These are phyloP conservation scores for Populus hybrid DNA, from an alignment of 441 rosid species.

Conservation along the genomic window DNA sequence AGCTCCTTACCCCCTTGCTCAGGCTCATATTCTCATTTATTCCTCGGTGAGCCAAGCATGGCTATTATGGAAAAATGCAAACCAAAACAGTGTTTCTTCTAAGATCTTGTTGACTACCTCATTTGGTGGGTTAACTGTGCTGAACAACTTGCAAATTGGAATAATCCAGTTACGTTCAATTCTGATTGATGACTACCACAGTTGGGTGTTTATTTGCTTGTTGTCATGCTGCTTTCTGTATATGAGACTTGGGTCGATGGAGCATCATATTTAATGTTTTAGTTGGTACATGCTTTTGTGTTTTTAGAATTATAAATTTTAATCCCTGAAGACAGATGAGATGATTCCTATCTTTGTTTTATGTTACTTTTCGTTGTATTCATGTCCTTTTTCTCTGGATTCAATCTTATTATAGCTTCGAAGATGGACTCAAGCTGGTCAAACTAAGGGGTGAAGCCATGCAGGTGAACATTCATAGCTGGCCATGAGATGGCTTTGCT, in stretches of 20 bases:
- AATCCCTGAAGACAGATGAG: background rate
- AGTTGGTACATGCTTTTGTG: background rate
- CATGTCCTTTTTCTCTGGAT: constrained; percentile 16
- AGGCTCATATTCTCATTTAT: background rate
- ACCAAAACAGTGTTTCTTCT: background rate
- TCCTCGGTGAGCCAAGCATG: background rate
- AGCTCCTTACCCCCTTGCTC: background rate
- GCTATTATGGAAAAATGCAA: too few species aligned
- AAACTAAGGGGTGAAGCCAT: constrained; percentile 96
- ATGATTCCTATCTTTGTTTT: background rate
- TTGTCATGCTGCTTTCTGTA: background rate
- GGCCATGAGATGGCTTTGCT: constrained; percentile 5
- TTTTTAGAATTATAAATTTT: background rate
- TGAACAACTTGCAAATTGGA: background rate
- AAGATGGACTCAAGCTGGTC: constrained; percentile 94
- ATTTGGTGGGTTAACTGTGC: background rate
- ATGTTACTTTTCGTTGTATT: background rate
- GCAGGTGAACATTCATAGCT: constrained; percentile 51
- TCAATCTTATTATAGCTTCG: constrained; percentile 52
- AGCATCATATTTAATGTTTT: background rate
- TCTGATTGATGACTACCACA: background rate
- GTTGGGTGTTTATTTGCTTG: background rate
- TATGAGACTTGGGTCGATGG: background rate
- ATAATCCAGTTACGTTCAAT: background rate
- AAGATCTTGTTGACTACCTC: background rate